A percentile compares a stretch with the other conserved stretches of the same genome.
phyloP scores from a whole-genome alignment of 1,284 basidiomycete genomes.

The Ustilago esculenta region DNA sequence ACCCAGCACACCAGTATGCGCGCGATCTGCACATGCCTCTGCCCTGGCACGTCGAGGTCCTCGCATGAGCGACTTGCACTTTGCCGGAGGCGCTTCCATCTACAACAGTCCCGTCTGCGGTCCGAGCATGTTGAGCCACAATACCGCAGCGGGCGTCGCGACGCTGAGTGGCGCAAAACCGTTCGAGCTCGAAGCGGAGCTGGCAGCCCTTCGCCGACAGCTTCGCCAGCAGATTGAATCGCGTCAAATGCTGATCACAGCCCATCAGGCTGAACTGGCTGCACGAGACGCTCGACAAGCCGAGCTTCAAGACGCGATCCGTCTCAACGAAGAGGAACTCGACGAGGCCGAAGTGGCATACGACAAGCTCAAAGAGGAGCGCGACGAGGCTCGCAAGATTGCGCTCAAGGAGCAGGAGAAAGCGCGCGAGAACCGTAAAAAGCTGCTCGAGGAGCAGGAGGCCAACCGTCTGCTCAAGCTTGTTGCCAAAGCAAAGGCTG shows the following conservation, averaged over 20 bases:
- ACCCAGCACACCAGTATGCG: slow-evolving; percentile 21
- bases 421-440: slow-evolving; percentile 31
- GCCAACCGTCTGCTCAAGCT: slow-evolving; percentile 45
- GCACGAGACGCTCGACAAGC: slow-evolving; percentile 27
- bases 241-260: slow-evolving; percentile 16
- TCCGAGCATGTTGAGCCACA: not conserved
- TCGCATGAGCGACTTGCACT: slow-evolving; percentile 52
- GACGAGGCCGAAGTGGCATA: slow-evolving; percentile 43
- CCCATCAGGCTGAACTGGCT: slow-evolving; percentile 27
- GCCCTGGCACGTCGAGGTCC: slow-evolving; percentile 51
- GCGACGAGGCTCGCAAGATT: slow-evolving; percentile 45
- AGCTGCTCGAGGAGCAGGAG: slow-evolving; percentile 43
- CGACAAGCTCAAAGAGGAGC: slow-evolving; percentile 41
- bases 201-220: slow-evolving; percentile 46
- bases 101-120: slow-evolving; percentile 19
- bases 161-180: slow-evolving; percentile 37
- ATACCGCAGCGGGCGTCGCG: not conserved
- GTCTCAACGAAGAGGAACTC: slow-evolving; percentile 44
- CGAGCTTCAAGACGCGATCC: slow-evolving; percentile 41
- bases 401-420: slow-evolving; percentile 46
- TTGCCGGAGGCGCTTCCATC: not conserved
- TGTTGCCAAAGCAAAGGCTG: slow-evolving; percentile 33
- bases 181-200: slow-evolving; percentile 56
- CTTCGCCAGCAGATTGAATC: slow-evolving; percentile 40
- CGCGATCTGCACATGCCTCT: slow-evolving; percentile 18